Evolutionary conservation across 139 green algal genomes (phyloP).

Genomic region (Micractinium conductrix): DNA sequence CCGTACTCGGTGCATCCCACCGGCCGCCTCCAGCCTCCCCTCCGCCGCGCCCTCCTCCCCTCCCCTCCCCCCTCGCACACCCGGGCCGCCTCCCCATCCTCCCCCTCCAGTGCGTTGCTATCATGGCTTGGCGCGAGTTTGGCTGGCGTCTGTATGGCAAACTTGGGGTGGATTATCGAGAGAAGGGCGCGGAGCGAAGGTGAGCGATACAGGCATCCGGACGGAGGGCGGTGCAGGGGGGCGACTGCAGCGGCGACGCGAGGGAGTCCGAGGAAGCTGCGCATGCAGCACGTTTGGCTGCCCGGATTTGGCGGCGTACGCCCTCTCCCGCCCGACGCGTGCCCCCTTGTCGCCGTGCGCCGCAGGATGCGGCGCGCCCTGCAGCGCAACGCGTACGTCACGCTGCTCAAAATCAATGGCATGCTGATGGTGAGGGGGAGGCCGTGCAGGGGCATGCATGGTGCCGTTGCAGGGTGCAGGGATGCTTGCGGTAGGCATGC

Average conservation of each 20-base stretch:
- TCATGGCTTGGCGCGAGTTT: slow-evolving; percentile 47
- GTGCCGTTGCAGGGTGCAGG: too few species aligned
- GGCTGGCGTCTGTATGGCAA: slow-evolving; percentile 48
- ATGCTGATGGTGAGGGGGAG: slow-evolving; percentile 28
- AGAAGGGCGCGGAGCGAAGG: slow-evolving; percentile 29
- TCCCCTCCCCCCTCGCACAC: too few species aligned
- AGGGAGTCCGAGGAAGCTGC: too few species aligned
- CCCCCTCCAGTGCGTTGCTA: slow-evolving; percentile 9
- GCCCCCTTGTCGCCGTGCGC: neutral
- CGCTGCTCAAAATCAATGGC: slow-evolving; percentile 39
- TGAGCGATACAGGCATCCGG: too few species aligned
- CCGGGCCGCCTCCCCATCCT: too few species aligned
- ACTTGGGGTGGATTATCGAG: slow-evolving; percentile 43
- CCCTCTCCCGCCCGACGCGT: neutral
- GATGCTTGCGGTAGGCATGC: too few species aligned
- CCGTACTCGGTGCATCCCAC: neutral
- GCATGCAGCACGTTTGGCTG: too few species aligned
- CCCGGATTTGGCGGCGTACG: neutral
- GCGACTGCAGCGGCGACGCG: too few species aligned
- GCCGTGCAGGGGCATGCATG: too few species aligned
- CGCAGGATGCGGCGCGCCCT: slow-evolving; percentile 15
- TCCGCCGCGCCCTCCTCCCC: too few species aligned
- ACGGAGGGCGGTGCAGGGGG: too few species aligned
- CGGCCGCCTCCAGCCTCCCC: too few species aligned
- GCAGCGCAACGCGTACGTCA: slow-evolving; percentile 34